Evolutionary conservation across 2,329 filamentous ascomycete genomes (phyloP).

Genomic region (Akanthomyces lecanii): DNA sequence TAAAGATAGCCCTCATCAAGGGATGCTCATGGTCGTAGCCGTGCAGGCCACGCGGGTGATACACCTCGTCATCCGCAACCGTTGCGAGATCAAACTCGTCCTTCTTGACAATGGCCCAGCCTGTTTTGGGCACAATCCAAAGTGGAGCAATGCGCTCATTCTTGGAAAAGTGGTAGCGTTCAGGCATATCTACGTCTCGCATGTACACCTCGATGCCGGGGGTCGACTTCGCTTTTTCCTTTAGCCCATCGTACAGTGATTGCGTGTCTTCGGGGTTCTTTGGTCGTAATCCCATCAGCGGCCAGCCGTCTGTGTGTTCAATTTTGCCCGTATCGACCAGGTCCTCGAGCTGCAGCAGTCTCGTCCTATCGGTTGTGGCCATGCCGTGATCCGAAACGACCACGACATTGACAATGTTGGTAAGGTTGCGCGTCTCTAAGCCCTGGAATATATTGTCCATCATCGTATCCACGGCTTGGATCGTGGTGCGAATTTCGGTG

Average conservation of each 20-base stretch:
- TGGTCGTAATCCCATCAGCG: conserved; percentile 80
- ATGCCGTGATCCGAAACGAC: conserved; percentile 98
- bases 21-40: conserved; percentile 95
- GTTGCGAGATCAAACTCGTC: conserved; percentile 70
- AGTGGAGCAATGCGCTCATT: conserved; percentile 89
- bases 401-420: conserved; percentile 84
- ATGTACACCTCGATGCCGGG: conserved; percentile 83
- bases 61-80: conserved; percentile 60
- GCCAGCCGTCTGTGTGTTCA: conserved; percentile 89
- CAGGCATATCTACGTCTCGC: conserved; percentile 81
- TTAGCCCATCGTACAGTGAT: conserved; percentile 59
- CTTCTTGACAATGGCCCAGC: conserved; percentile 85
- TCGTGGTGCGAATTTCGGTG: conserved; percentile 79
- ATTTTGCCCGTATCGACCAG: conserved; percentile 74
- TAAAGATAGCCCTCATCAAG: conserved; percentile 92
- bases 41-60: conserved; percentile 80
- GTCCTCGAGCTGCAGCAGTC: conserved; percentile 86
- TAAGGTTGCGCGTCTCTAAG: conserved; percentile 76
- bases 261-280: conserved; percentile 64
- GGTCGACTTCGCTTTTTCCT: conserved; percentile 54
- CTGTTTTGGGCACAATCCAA: conserved; percentile 89
- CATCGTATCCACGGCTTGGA: conserved; percentile 77
- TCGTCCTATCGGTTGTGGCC: conserved; percentile 80
- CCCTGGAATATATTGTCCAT: conserved; percentile 71
- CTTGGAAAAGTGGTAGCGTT: conserved; percentile 83